Evolutionary conservation across 1,139 yeast genomes (phyloP), one percentile per base, ranked within the genome.

Genomic region (Nakaseomyces sp.): DNA sequence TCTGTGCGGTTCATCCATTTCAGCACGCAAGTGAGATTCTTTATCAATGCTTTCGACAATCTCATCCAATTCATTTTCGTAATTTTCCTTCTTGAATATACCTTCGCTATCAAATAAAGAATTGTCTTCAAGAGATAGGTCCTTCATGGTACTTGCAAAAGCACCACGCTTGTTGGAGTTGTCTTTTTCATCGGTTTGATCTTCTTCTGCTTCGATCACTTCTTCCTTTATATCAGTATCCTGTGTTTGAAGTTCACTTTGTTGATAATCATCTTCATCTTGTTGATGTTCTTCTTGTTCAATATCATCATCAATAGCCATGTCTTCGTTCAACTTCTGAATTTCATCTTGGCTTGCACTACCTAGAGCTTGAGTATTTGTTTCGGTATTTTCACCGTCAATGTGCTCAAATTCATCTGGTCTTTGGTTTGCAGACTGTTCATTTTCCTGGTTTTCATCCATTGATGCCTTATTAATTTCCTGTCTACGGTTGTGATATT

Each of bases 381-480:
- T 65, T 37, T 81, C 79, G 6, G 87, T 75, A 52, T 79, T 79
- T 40, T 83, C 88, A 37, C 94, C 96, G 40, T 86, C 91, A 45
- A 87, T 74, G 60, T 91, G 97, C 62, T 89, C 94, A 63, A 89
- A 86, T 55, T 88, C 96, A 57, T 88, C 95, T 0, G 93, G 88
- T 42, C 79, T 73, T 52, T 77, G 80, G 49, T 76, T 80, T 13
- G 80, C 77, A 36, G 72, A 66, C 36, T 79, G 77, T 37, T 73
- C 74, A 42, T 64, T 60, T 30, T 66, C 63, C 22, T 66, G 63
- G 24, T 70, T 70, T 41, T 72, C 69, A 53, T 70, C 52, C 40
- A 66, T 50, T n/a, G 70, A 66, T 5, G 83, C 76, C 51, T 81
- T 85, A 51, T 74, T 71, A 50, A 89, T 89, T 56, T 88, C 96